Percentiles rank a stretch among this genome's conserved stretches.
Conservation (phyloP, 495 filamentous ascomycete species). For the Apiosordaria backusii region DNA sequence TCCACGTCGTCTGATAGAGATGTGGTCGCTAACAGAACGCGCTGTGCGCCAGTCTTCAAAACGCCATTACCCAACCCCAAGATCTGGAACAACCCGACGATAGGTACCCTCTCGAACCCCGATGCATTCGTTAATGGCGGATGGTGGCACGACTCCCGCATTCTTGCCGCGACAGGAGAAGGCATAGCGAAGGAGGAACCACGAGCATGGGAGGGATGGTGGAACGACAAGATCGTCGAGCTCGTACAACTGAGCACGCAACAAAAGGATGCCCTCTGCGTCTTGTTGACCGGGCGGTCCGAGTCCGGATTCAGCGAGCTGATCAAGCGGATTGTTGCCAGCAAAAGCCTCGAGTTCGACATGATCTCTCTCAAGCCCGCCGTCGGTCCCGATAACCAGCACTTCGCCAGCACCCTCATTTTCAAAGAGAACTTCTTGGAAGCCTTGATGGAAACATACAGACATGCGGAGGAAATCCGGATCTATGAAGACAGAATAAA, state of each 20-base stretch:
- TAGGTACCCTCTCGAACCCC: slow-evolving; percentile 69
- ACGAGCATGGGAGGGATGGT: slow-evolving; percentile 88
- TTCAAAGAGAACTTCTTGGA: slow-evolving; percentile 85
- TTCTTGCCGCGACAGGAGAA: slow-evolving; percentile 82
- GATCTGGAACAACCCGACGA: slow-evolving; percentile 75
- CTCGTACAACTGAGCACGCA: slow-evolving; percentile 77
- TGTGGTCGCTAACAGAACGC: slow-evolving; percentile 3
- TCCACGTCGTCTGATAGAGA: neutral
- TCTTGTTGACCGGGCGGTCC: slow-evolving; percentile 85
- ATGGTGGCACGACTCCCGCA: slow-evolving; percentile 93
- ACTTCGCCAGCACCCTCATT: slow-evolving; percentile 70
- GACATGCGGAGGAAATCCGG: slow-evolving; percentile 71
- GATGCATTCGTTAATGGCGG: slow-evolving; percentile 80
- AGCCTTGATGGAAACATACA: slow-evolving; percentile 80
- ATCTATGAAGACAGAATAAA: slow-evolving; percentile 60
- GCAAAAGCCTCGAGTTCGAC: slow-evolving; percentile 80
- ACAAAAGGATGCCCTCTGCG: slow-evolving; percentile 80
- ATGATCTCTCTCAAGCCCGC: slow-evolving; percentile 85
- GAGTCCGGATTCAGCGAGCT: slow-evolving; percentile 73
- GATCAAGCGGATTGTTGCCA: slow-evolving; percentile 76
- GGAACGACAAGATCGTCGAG: slow-evolving; percentile 90
- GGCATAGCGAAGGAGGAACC: slow-evolving; percentile 80
- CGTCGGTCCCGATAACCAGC: slow-evolving; percentile 71
- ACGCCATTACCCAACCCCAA: slow-evolving; percentile 85
- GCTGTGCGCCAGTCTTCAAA: slow-evolving; percentile 66